Conservation (phyloP, 2,329 filamentous ascomycete species). For the Stagonosporopsis tanaceti region DNA sequence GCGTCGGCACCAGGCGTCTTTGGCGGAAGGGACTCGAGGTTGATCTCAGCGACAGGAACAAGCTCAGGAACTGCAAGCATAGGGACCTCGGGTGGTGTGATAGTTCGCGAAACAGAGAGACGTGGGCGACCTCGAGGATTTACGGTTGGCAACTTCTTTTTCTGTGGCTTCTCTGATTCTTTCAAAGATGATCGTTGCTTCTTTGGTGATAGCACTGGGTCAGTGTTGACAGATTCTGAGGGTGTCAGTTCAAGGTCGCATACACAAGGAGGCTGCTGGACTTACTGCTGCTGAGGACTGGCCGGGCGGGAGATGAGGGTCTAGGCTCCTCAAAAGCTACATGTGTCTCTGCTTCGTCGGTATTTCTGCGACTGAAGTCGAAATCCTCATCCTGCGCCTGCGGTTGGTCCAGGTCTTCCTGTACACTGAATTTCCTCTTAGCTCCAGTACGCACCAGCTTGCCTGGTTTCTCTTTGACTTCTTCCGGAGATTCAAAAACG, state of each 20-base stretch:
- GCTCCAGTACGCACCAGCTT: slow-evolving; percentile 56
- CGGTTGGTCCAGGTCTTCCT: slow-evolving; percentile 57
- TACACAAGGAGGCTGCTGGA: slow-evolving; percentile 13
- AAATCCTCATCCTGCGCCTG: slow-evolving; percentile 52
- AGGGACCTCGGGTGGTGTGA: slow-evolving; percentile 29
- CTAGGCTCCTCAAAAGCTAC: slow-evolving; percentile 26
- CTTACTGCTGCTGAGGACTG: slow-evolving; percentile 55
- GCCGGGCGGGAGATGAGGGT: slow-evolving; percentile 38
- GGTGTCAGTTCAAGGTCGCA: slow-evolving; percentile 27
- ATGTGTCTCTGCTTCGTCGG: slow-evolving; percentile 29
- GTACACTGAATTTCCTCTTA: slow-evolving; percentile 65
- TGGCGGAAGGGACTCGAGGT: slow-evolving; percentile 48
- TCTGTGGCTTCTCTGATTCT: slow-evolving; percentile 39
- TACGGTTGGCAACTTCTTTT: slow-evolving; percentile 31
- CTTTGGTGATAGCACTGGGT: slow-evolving; percentile 53
- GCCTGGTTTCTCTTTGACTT: slow-evolving; percentile 34
- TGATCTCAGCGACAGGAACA: slow-evolving; percentile 38
- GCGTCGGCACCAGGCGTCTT: slow-evolving; percentile 50
- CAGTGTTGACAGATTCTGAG: slow-evolving; percentile 60
- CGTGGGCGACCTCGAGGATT: slow-evolving; percentile 36
- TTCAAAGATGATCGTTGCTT: slow-evolving; percentile 44
- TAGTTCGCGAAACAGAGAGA: slow-evolving; percentile 37
- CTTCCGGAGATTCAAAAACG: slow-evolving; percentile 53
- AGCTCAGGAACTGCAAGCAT: slow-evolving; percentile 32
- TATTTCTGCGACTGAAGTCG: slow-evolving; percentile 54